Evolutionary conservation across 2,329 filamentous ascomycete species (phyloP).

Genomic region (Penicillium griseofulvum): DNA sequence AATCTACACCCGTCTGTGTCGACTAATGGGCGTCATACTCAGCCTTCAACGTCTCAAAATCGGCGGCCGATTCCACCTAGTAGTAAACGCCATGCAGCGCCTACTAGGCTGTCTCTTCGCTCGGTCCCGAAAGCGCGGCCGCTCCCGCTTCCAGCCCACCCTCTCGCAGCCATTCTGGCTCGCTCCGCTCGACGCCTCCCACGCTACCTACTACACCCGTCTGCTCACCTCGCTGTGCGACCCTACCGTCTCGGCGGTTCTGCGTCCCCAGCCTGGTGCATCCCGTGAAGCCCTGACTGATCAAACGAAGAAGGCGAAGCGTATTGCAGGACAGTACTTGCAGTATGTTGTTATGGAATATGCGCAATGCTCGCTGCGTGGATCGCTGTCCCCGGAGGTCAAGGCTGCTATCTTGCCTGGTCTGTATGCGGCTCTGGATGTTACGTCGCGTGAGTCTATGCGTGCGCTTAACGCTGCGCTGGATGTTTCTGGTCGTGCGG

Average conservation of each 20-base stretch:
- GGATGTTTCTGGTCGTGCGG: constrained; percentile 51
- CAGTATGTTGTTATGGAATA: constrained; percentile 59
- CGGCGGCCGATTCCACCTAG: constrained; percentile 59
- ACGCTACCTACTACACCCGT: constrained; percentile 53
- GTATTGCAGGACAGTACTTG: constrained; percentile 57
- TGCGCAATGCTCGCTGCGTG: constrained; percentile 52
- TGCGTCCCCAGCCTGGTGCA: constrained; percentile 33
- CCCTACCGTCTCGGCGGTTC: constrained; percentile 57
- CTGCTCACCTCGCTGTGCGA: constrained; percentile 61
- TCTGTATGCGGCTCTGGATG: constrained; percentile 53
- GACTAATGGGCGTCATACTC: constrained; percentile 53
- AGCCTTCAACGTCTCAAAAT: constrained; percentile 58
- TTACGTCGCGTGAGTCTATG: constrained; percentile 51
- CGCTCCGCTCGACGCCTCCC: constrained; percentile 39
- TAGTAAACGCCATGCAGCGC: constrained; percentile 55
- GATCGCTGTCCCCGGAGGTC: constrained; percentile 50
- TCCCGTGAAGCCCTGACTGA: constrained; percentile 54
- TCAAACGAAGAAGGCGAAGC: constrained; percentile 58
- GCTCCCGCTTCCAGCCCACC: constrained; percentile 26
- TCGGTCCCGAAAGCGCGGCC: constrained; percentile 39
- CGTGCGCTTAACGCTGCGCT: constrained; percentile 52
- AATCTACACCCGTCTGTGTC: constrained; percentile 56
- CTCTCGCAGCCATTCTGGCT: constrained; percentile 35
- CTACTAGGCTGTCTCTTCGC: constrained; percentile 58
- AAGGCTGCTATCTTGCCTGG: constrained; percentile 54